These are phyloP conservation scores for Theobroma cacao DNA, from an alignment of 345 rosid genomes.

Conservation along the genomic window DNA sequence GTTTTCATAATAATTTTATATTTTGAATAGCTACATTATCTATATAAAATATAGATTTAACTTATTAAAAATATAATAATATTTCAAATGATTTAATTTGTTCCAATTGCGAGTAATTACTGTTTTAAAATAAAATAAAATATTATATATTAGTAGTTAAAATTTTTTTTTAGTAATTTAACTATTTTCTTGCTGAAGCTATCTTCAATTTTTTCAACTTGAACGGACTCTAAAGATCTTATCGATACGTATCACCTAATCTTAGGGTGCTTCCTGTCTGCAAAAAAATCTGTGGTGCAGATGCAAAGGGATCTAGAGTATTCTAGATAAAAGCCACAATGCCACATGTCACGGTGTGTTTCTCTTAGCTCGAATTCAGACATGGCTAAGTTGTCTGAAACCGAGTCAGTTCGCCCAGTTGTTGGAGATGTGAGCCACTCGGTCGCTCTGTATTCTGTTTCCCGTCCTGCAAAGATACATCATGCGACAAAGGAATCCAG, in stretches of 20 bases:
- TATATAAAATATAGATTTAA: too few species aligned
- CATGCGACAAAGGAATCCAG: not conserved
- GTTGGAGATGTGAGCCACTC: not conserved
- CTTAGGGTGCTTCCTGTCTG: not conserved
- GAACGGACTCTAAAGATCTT: not conserved
- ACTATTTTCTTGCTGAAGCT: too few species aligned
- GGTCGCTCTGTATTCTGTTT: not conserved
- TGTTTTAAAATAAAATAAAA: too few species aligned
- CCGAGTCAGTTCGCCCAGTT: not conserved
- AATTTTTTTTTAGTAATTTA: too few species aligned
- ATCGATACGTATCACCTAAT: not conserved
- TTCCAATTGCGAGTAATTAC: too few species aligned
- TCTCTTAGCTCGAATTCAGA: not conserved
- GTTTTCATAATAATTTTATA: too few species aligned
- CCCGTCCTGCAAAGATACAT: not conserved
- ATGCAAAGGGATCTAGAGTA: not conserved
- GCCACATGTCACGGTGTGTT: not conserved
- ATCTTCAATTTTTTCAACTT: not conserved
- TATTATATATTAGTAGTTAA: too few species aligned
- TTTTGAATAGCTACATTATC: too few species aligned
- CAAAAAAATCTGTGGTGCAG: not conserved
- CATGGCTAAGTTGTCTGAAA: not conserved
- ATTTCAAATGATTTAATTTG: too few species aligned
- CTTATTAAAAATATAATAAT: too few species aligned
- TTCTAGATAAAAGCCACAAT: not conserved